Evolutionary conservation across 257 asterid genomes (phyloP), one percentile per base, ranked within the genome.

Genomic region (Solanum dulcamara): DNA sequence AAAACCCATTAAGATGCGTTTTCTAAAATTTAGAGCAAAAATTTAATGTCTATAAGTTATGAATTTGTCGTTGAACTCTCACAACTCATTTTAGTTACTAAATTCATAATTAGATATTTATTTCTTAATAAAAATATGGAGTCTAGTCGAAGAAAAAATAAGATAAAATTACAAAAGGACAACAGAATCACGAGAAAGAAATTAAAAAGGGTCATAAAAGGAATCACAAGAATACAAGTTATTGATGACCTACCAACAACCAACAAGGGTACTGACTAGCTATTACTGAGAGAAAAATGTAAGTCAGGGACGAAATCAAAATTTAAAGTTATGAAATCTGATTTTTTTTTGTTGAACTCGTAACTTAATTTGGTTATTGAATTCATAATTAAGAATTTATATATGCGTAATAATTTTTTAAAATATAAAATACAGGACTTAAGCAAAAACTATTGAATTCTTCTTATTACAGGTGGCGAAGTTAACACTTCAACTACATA

Each of bases 261-360:
- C 42, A 66, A 66, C 74, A 30, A 64, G 72, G 18, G 18, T 15
- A 28, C 35, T 28, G 0, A 4, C 12, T 28, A 90, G 10, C 72
- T 28, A 90, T 79, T 88, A 89, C 87, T 75, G 35, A 20, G n/a
- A 51, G 38, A 0, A 9, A 22, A 53, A 53, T 18, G 5, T 20
- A 2, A 4, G 7, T 17, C 0, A 0, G 5, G 0, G 28, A 13
- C 0, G 1, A 15, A 57, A 10, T 57, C 66, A 2, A 0, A 57
- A 57, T 57, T 57, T 57, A 57, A 57, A 57, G 6, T n/a, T 0
- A n/a, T 0, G 0, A 0, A 57, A n/a, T 57, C n/a, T 57, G n/a
- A 57, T 2, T 0, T 22, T 9, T 38, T 38, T 57, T n/a, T 0
- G 10, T 57, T 5, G 1, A n/a, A 22, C 0, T 57, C n/a, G 1